Percentiles rank a stretch among this genome's conserved stretches.
phyloP scores from a whole-genome alignment of 352 stramenopile genomes.

The Aphanomyces stellatus region DNA sequence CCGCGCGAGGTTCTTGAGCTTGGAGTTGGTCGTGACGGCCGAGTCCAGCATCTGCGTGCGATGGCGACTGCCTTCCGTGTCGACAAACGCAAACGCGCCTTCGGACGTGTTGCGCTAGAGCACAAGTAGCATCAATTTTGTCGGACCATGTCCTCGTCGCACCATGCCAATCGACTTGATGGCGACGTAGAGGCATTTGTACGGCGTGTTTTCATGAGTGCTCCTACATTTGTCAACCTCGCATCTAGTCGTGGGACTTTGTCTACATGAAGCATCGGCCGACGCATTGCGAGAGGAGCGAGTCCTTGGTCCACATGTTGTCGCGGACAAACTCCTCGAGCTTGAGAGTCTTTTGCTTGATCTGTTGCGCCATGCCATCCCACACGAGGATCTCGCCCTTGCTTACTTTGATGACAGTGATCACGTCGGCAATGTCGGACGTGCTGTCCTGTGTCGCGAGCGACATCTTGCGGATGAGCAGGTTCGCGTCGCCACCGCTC shows the following conservation, averaged over 20 bases:
- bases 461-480: background rate
- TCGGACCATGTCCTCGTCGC: background rate
- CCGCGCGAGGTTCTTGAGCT: background rate
- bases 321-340: slow-evolving; percentile 74
- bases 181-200: slow-evolving; percentile 16
- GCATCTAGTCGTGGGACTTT: too few relatives aligned
- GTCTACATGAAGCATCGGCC: slow-evolving; percentile 56
- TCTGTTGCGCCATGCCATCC: slow-evolving; percentile 42
- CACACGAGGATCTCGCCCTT: slow-evolving; percentile 67
- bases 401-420: slow-evolving; percentile 66
- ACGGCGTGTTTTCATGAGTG: slow-evolving; percentile 10
- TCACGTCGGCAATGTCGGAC: slow-evolving; percentile 49
- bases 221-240: too few relatives aligned
- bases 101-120: slow-evolving; percentile 44
- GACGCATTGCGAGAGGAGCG: slow-evolving; percentile 63
- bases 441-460: background rate
- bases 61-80: slow-evolving; percentile 42
- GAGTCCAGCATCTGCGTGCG: slow-evolving; percentile 40
- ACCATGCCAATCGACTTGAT: slow-evolving; percentile 13
- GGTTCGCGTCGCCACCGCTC: background rate
- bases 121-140: background rate
- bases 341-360: slow-evolving; percentile 45
- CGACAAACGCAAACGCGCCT: slow-evolving; percentile 45
- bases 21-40: slow-evolving; percentile 29
- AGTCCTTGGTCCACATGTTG: slow-evolving; percentile 54